phyloP scores from a whole-genome alignment of 177 flowering plant genomes.

The Tripterygium wilfordii region DNA sequence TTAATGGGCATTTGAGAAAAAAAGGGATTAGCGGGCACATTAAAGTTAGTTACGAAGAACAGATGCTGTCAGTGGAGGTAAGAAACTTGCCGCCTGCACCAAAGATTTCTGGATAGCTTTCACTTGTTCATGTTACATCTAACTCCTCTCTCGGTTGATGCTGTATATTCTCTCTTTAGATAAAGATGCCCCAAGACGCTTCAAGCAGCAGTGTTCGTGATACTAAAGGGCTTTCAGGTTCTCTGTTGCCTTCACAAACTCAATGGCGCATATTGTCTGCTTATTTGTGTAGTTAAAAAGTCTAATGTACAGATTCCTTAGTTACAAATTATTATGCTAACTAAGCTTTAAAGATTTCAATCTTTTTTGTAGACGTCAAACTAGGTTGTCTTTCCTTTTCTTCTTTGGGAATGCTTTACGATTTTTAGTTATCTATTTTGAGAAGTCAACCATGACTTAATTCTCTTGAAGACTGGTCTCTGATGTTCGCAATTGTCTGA shows the following conservation, averaged over 20 bases:
- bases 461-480: no score
- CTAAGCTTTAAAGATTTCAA: no score
- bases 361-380: no score
- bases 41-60: constrained; percentile 62
- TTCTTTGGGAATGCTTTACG: background rate
- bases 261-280: background rate
- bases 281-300: background rate
- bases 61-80: constrained; percentile 78
- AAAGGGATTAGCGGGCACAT: constrained; percentile 83
- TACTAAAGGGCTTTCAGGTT: constrained; percentile 94
- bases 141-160: no score
- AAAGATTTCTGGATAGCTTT: background rate
- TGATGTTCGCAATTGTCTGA: constrained; percentile 2
- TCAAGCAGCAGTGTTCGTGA: constrained; percentile 71
- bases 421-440: constrained; percentile 1
- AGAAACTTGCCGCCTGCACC: constrained; percentile 7
- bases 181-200: constrained; percentile 95
- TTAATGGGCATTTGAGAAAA: constrained; percentile 71
- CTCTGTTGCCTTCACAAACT: background rate
- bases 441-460: no score
- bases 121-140: no score
- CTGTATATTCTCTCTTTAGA: constrained; percentile 32
- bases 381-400: no score
- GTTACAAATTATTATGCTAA: no score
- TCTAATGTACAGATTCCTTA: no score